Percentiles rank a stretch among this genome's conserved stretches.
phyloP scores from a whole-genome alignment of 2,329 filamentous ascomycete species.

The Clonostachys sp. region DNA sequence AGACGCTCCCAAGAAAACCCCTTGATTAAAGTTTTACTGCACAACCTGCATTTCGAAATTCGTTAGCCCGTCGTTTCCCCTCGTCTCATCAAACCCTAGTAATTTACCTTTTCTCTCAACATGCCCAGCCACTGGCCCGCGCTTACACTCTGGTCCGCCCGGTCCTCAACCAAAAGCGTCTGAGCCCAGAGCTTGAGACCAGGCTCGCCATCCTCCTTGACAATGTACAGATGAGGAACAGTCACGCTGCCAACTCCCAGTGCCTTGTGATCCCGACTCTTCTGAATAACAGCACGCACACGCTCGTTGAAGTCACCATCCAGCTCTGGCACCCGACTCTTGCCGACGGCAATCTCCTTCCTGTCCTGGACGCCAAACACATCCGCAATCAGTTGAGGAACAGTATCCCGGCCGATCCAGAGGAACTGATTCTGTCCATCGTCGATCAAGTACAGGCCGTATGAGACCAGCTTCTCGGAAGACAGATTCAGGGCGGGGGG shows the following conservation, averaged over 20 bases:
- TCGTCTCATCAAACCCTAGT: neutral
- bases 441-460: conserved; percentile 93
- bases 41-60: conserved; percentile 17
- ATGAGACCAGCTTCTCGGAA: conserved; percentile 80
- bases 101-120: conserved; percentile 83
- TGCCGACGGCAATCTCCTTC: conserved; percentile 83
- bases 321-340: conserved; percentile 78
- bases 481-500: conserved; percentile 83
- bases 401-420: conserved; percentile 90
- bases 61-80: too few species aligned
- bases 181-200: conserved; percentile 95
- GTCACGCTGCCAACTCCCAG: conserved; percentile 89
- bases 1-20: too few species aligned
- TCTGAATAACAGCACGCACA: conserved; percentile 82
- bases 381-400: conserved; percentile 81
- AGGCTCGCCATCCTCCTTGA: conserved; percentile 93
- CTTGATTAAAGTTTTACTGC: conserved; percentile 15
- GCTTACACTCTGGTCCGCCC: conserved; percentile 89
- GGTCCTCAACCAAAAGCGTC: conserved; percentile 90
- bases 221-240: conserved; percentile 88
- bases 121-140: conserved; percentile 90
- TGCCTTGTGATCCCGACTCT: conserved; percentile 82
- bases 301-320: conserved; percentile 97
- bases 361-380: conserved; percentile 88
- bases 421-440: conserved; percentile 97